Conservation (phyloP, 805 yeast species). For the Yamadazyma laniorum region DNA sequence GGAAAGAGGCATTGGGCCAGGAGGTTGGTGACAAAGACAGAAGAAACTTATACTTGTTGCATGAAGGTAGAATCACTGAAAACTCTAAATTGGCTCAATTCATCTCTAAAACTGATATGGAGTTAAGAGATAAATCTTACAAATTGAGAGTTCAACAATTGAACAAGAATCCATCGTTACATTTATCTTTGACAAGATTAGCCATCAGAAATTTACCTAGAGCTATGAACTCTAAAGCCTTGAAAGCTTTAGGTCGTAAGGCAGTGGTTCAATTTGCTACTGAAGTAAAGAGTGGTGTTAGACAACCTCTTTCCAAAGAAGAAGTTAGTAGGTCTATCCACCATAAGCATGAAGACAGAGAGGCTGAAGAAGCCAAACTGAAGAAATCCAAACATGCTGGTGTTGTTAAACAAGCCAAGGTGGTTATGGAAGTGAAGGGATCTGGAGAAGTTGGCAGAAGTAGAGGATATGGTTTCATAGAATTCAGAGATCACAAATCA, state of each 20-base stretch:
- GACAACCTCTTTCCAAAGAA: constrained; percentile 88
- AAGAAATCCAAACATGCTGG: constrained; percentile 77
- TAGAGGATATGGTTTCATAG: constrained; percentile 96
- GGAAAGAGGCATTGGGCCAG: constrained; percentile 78
- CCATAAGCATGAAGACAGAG: constrained; percentile 48
- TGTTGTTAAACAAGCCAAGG: constrained; percentile 90
- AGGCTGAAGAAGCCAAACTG: constrained; percentile 30
- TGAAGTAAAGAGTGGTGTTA: constrained; percentile 68
- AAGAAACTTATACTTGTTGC: constrained; percentile 79
- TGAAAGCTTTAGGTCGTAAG: constrained; percentile 89
- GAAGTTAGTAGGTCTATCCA: constrained; percentile 79
- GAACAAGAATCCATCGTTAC: constrained; percentile 85
- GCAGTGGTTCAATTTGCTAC: constrained; percentile 93
- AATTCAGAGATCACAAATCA: constrained; percentile 84
- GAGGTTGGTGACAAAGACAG: constrained; percentile 77
- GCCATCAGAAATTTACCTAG: constrained; percentile 94
- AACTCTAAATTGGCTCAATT: constrained; percentile 74
- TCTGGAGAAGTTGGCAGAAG: constrained; percentile 85
- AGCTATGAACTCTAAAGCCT: constrained; percentile 81
- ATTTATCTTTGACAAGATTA: constrained; percentile 89
- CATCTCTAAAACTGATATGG: constrained; percentile 71
- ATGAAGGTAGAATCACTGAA: constrained; percentile 89
- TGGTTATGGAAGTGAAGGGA: constrained; percentile 89
- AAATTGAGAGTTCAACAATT: constrained; percentile 85
- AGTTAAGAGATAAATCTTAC: constrained; percentile 83